phyloP scores from a whole-genome alignment of 805 yeast species.

The Starmerella vaccinii region DNA sequence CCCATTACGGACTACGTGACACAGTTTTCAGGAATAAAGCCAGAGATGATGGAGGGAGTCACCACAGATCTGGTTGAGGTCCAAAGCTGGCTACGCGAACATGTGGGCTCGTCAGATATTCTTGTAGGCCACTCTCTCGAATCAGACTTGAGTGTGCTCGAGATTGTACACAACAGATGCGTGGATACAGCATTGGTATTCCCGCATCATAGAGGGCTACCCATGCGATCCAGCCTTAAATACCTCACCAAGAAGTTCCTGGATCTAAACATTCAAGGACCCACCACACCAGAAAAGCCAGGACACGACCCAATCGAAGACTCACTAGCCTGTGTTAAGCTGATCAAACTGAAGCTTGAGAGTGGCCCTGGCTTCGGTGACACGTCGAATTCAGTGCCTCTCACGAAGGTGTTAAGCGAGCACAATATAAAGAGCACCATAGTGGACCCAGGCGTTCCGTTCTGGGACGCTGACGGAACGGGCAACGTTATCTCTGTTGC shows the following conservation, averaged over 20 bases:
- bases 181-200: constrained; percentile 67
- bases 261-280: constrained; percentile 52
- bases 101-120: constrained; percentile 49
- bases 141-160: constrained; percentile 63
- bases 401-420: constrained; percentile 9
- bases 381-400: constrained; percentile 20
- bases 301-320: constrained; percentile 90
- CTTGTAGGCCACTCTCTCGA: constrained; percentile 86
- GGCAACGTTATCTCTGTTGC: constrained; percentile 27
- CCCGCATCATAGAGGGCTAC: constrained; percentile 78
- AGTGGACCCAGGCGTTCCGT: constrained; percentile 32
- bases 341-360: constrained; percentile 56
- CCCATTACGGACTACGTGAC: constrained; percentile 75
- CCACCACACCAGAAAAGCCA: constrained; percentile 29
- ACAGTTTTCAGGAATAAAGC: constrained; percentile 76
- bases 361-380: constrained; percentile 62
- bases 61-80: constrained; percentile 58
- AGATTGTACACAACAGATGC: constrained; percentile 58
- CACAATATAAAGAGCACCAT: constrained; percentile 27
- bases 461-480: constrained; percentile 26
- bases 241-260: constrained; percentile 55
- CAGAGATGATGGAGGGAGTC: constrained; percentile 50
- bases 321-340: constrained; percentile 65
- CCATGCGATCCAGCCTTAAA: constrained; percentile 65
- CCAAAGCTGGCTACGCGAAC: constrained; percentile 43